phyloP scores from a whole-genome alignment of 2,329 filamentous ascomycete species.

The Talaromyces pinophilus region DNA sequence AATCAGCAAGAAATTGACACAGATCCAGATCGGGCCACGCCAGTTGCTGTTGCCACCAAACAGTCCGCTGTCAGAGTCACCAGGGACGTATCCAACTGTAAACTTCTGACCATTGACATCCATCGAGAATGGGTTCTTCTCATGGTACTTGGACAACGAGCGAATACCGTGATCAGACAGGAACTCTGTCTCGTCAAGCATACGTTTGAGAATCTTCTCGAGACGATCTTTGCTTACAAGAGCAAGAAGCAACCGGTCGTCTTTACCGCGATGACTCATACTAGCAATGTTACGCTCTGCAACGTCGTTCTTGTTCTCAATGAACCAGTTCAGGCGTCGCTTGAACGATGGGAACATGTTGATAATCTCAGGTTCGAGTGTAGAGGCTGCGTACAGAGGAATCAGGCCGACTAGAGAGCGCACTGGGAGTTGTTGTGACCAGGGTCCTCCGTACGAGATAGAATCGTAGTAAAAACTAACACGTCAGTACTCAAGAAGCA shows the following conservation, averaged over 20 bases:
- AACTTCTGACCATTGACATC: slow-evolving; percentile 91
- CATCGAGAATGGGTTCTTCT: slow-evolving; percentile 90
- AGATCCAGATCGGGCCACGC: slow-evolving; percentile 94
- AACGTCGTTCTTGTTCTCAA: slow-evolving; percentile 80
- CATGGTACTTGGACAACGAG: slow-evolving; percentile 87
- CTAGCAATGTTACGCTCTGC: slow-evolving; percentile 93
- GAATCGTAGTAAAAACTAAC: slow-evolving; percentile 91
- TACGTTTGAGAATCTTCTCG: slow-evolving; percentile 81
- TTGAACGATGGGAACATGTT: slow-evolving; percentile 92
- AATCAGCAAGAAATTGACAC: slow-evolving; percentile 91
- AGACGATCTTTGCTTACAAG: slow-evolving; percentile 93
- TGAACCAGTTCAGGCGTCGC: slow-evolving; percentile 90
- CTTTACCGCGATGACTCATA: slow-evolving; percentile 86
- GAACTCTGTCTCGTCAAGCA: slow-evolving; percentile 94
- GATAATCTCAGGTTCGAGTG: slow-evolving; percentile 89
- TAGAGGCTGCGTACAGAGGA: slow-evolving; percentile 87
- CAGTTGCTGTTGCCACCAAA: slow-evolving; percentile 99
- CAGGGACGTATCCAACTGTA: slow-evolving; percentile 83
- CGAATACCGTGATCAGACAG: slow-evolving; percentile 86
- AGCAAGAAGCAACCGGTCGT: slow-evolving; percentile 80
- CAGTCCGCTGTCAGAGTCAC: slow-evolving; percentile 92
- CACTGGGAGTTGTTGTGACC: slow-evolving; percentile 88
- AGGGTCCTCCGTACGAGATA: slow-evolving; percentile 92
- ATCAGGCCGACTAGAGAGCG: slow-evolving; percentile 91
- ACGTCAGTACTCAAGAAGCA: slow-evolving; percentile 24